Conservation (phyloP, 2,329 filamentous ascomycete species). For the Stromatinia cepivora region DNA sequence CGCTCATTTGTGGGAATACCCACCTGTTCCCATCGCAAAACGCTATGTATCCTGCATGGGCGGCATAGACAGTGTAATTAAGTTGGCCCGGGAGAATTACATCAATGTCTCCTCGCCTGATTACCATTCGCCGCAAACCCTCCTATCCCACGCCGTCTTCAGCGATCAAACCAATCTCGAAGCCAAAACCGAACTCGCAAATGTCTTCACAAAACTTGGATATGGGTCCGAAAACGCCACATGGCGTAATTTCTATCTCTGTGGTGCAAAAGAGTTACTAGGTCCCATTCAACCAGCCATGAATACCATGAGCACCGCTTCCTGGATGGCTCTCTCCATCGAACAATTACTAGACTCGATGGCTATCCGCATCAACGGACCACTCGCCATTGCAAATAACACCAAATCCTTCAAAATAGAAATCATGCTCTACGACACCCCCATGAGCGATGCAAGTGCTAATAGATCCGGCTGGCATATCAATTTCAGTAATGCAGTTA, state of each 20-base stretch:
- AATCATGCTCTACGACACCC: not conserved
- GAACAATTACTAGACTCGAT: conserved; percentile 1
- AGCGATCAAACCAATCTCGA: not conserved
- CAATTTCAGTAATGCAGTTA: conserved; percentile 1
- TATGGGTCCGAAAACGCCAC: conserved; percentile 45
- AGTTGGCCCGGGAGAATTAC: conserved; percentile 39
- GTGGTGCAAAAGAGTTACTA: not conserved
- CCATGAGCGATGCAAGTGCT: not conserved
- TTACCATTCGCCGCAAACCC: conserved; percentile 42
- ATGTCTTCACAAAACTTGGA: conserved; percentile 42
- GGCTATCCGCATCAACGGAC: not conserved
- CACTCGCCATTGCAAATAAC: not conserved
- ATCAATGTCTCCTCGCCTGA: conserved; percentile 38
- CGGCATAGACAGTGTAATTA: conserved; percentile 39
- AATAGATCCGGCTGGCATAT: not conserved
- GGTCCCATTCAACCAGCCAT: not conserved
- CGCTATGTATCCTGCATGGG: conserved; percentile 43
- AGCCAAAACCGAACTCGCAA: conserved; percentile 32
- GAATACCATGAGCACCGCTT: not conserved
- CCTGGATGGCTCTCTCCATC: not conserved
- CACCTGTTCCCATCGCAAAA: conserved; percentile 41
- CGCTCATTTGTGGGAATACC: conserved; percentile 40
- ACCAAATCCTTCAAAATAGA: not conserved
- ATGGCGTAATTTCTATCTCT: conserved; percentile 46
- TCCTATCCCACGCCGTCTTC: conserved; percentile 43